Evolutionary conservation across 2,329 filamentous ascomycete species (phyloP), one percentile per base, ranked within the genome.

Genomic region (Colletotrichum horii): DNA sequence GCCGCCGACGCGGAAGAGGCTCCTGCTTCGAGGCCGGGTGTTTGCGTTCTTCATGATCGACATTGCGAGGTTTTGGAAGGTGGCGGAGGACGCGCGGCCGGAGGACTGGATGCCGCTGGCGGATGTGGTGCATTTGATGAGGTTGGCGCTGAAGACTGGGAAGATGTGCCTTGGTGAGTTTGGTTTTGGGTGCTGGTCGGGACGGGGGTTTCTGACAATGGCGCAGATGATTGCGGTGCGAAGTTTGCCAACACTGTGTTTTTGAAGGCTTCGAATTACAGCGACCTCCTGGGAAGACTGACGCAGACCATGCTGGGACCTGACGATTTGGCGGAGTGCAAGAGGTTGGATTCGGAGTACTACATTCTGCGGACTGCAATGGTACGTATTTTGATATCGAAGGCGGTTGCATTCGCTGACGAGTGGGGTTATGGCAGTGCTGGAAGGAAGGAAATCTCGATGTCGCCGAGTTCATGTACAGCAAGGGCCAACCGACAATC

Each of bases 391-490:
- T 62, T 16, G 24, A 52, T 6, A 0, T 4, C 8, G 19, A 62
- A 36, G 30, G 24, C 75, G 24, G 8, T 2, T 4, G 3, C 8
- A 1, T 4, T 11, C 58, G 9, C 6, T 32, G 43, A 52, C 2
- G 2, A 22, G 30, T 55, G 22, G 62, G 30, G 30, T 5, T 55
- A 12, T 19, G 1, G 38, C 66, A 96, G 95, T 90, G 93, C 34
- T 98, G 93, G 92, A 92, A 92, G 79, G 93, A 96, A 80, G 88
- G 91, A 55, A 91, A 93, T 55, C 87, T 94, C 16, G 94, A 96
- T 73, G 90, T 96, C 64, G 94, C 95, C 32, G 95, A 98, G 70
- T 92, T 95, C 82, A 92, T 97, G 88, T 96, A 93, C 82, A 84
- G 83, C 43, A 94, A 94, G 79, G 84, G 91, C 3, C 84, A 85